phyloP scores from a whole-genome alignment of 129 eudicot species.

The Flaveria sonorensis region DNA sequence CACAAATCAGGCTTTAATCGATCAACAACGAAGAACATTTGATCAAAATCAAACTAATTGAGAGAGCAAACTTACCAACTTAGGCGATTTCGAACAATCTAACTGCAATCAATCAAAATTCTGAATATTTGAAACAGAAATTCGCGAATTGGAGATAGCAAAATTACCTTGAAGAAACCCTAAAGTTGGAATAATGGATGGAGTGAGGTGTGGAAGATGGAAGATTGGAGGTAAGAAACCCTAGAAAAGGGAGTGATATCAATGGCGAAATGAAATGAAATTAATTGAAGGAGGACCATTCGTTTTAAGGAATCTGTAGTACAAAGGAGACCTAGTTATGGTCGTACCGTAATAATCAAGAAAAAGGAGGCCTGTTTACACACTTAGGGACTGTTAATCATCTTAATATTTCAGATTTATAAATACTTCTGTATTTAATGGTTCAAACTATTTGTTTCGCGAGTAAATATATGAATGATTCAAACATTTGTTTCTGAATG shows the following conservation, averaged over 20 bases:
- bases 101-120: conserved; percentile 17
- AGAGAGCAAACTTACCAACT: neutral
- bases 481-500: too few species aligned
- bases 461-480: too few species aligned
- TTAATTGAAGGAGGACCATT: conserved; percentile 28
- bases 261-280: conserved; percentile 12
- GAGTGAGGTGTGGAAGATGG: neutral
- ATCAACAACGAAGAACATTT: neutral
- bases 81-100: neutral
- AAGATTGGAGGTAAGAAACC: neutral
- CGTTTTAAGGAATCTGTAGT: conserved; percentile 33
- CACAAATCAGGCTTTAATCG: neutral
- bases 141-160: neutral
- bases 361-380: neutral
- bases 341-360: conserved; percentile 12
- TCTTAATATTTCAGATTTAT: too few species aligned
- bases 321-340: neutral
- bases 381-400: too few species aligned
- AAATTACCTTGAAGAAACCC: conserved; percentile 24
- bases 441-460: too few species aligned
- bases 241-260: conserved; percentile 26
- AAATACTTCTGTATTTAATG: too few species aligned
- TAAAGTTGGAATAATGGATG: neutral
- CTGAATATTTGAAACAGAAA: neutral
- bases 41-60: neutral